phyloP scores from a whole-genome alignment of 805 yeast species.

The Wickerhamiella shivajii region DNA sequence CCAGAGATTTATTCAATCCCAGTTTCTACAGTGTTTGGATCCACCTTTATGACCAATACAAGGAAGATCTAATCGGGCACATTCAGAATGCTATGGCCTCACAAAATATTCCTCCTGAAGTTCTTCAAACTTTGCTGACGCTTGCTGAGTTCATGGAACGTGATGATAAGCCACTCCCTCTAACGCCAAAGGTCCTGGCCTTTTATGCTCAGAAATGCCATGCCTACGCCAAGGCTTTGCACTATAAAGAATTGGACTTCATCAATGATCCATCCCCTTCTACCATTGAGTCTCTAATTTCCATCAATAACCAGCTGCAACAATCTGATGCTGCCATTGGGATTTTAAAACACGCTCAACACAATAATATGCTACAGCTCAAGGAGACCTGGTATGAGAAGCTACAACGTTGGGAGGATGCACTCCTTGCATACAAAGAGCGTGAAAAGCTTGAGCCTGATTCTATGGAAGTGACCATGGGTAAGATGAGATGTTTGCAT shows the following conservation, averaged over 20 bases:
- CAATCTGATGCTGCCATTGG: constrained; percentile 98
- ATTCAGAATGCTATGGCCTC: constrained; percentile 79
- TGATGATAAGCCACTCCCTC: constrained; percentile 86
- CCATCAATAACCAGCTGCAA: constrained; percentile 85
- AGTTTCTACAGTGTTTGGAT: constrained; percentile 95
- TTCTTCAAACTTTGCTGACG: constrained; percentile 75
- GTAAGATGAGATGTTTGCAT: constrained; percentile 94
- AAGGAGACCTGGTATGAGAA: constrained; percentile 98
- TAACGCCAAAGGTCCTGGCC: constrained; percentile 78
- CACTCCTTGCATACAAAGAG: constrained; percentile 74
- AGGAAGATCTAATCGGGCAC: constrained; percentile 75
- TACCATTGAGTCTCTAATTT: constrained; percentile 80
- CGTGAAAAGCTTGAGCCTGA: constrained; percentile 42
- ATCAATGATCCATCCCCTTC: constrained; percentile 85
- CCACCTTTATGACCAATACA: constrained; percentile 75
- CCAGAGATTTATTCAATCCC: constrained; percentile 75
- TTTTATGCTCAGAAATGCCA: constrained; percentile 90
- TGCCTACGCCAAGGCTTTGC: constrained; percentile 94
- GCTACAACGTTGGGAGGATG: constrained; percentile 96
- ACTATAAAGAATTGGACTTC: constrained; percentile 88
- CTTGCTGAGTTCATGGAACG: constrained; percentile 96
- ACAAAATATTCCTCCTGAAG: constrained; percentile 89
- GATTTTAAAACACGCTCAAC: constrained; percentile 85
- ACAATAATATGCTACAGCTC: constrained; percentile 60
- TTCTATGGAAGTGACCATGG: constrained; percentile 82